These are phyloP conservation scores for Eruca vesicaria DNA, from an alignment of 441 rosid genomes.

Conservation along the genomic window DNA sequence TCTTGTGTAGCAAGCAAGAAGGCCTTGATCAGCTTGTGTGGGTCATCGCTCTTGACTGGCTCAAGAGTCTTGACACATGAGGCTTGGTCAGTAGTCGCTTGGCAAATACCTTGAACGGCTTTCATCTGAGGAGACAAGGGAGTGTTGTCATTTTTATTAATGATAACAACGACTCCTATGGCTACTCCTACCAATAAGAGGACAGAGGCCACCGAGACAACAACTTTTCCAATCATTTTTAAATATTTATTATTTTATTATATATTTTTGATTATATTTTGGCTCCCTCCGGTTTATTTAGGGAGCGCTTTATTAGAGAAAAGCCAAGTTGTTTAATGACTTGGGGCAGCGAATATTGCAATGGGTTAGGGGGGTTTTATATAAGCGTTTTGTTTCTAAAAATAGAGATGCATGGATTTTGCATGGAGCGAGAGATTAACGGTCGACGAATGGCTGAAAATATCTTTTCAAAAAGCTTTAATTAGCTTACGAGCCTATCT, in stretches of 20 bases:
- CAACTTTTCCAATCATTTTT: slow-evolving; percentile 48
- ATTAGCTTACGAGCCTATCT: background rate
- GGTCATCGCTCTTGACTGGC: slow-evolving; percentile 50
- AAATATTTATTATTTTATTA: background rate
- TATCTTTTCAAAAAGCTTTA: background rate
- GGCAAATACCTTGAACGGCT: slow-evolving; percentile 60
- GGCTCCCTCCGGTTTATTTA: slow-evolving; percentile 33
- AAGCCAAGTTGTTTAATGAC: slow-evolving; percentile 37
- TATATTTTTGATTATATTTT: background rate
- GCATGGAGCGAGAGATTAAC: slow-evolving; percentile 18
- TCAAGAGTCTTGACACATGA: slow-evolving; percentile 58
- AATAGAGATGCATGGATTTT: slow-evolving; percentile 19
- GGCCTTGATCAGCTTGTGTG: slow-evolving; percentile 55
- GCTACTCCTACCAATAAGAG: slow-evolving; percentile 61
- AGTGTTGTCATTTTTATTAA: slow-evolving; percentile 18
- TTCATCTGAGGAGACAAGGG: slow-evolving; percentile 51
- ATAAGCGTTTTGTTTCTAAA: slow-evolving; percentile 20
- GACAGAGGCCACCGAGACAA: slow-evolving; percentile 59
- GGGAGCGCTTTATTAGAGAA: slow-evolving; percentile 37
- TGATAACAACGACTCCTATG: slow-evolving; percentile 49
- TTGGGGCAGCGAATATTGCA: slow-evolving; percentile 30
- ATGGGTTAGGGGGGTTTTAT: slow-evolving; percentile 15
- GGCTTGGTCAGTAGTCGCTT: slow-evolving; percentile 57
- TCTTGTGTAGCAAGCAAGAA: slow-evolving; percentile 43
- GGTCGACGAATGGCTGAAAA: slow-evolving; percentile 22